A percentile compares a stretch with the other conserved stretches of the same genome.
These are phyloP conservation scores for Tilletia horrida DNA, from an alignment of 1,284 basidiomycete species.

Conservation along the genomic window DNA sequence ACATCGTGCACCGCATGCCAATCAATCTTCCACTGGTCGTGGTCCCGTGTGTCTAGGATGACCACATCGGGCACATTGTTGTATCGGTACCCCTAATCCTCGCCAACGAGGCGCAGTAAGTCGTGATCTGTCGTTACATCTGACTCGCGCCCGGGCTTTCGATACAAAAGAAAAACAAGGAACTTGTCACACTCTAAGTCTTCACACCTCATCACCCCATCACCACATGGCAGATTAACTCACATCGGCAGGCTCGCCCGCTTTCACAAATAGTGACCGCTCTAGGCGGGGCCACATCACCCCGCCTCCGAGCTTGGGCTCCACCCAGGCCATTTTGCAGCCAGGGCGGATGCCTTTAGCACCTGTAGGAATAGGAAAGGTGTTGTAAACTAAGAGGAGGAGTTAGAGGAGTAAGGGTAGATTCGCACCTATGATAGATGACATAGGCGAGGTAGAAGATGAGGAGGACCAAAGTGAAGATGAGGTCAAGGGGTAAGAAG, in stretches of 20 bases:
- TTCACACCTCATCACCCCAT: no score
- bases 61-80: not conserved
- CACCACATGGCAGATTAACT: not conserved
- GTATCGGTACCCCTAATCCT: not conserved
- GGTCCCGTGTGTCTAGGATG: not conserved
- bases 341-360: not conserved
- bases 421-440: not conserved
- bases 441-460: not conserved
- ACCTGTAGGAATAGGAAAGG: not conserved
- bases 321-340: slow-evolving; percentile 2
- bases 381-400: not conserved
- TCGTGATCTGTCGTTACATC: not conserved
- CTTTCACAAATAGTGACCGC: not conserved
- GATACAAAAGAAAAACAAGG: not conserved
- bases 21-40: not conserved
- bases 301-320: not conserved
- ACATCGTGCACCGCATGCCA: not conserved
- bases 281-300: slow-evolving; percentile 1
- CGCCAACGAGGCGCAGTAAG: not conserved
- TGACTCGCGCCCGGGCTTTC: no score
- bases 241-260: not conserved
- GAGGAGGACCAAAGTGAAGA: no score
- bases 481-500: no score
- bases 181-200: not conserved
- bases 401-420: not conserved